Percentiles rank a stretch among this genome's conserved stretches.
Conservation (phyloP, 2,329 filamentous ascomycete genomes). For the Cyanodermella asteris region DNA sequence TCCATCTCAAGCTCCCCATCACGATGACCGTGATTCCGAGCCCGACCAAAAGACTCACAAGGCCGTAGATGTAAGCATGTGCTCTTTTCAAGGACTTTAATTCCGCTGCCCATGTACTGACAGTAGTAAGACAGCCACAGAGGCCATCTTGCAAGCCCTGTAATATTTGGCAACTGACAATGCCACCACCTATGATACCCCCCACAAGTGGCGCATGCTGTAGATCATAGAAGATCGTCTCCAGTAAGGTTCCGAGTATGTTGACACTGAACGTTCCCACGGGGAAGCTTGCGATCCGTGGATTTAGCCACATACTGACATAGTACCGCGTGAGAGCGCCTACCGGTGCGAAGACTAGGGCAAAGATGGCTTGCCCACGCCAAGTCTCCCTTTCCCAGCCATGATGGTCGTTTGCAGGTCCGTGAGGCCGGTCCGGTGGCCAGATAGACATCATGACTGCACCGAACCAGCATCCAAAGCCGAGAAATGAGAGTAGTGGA, state of each 20-base stretch:
- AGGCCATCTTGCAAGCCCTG: constrained; percentile 47
- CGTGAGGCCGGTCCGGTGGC: constrained; percentile 35
- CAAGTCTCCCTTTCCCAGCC: constrained; percentile 33
- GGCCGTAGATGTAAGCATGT: constrained; percentile 40
- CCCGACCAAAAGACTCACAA: constrained; percentile 24
- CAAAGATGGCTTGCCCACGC: constrained; percentile 55
- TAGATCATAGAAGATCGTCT: constrained; percentile 60
- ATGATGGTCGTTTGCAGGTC: constrained; percentile 10
- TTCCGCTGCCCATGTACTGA: constrained; percentile 46
- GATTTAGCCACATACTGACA: constrained; percentile 48
- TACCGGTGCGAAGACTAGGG: constrained; percentile 60
- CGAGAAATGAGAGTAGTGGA: constrained; percentile 39
- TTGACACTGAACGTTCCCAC: constrained; percentile 75
- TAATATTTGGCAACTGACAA: constrained; percentile 44
- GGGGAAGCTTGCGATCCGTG: constrained; percentile 44
- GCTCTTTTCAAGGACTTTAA: constrained; percentile 29
- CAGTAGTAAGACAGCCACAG: constrained; percentile 42
- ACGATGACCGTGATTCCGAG: constrained; percentile 29
- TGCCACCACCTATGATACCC: constrained; percentile 22
- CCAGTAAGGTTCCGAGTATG: constrained; percentile 48
- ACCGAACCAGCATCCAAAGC: constrained; percentile 55
- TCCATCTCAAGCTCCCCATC: constrained; percentile 36
- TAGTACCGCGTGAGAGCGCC: constrained; percentile 63
- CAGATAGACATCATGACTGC: constrained; percentile 50
- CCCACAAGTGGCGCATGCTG: constrained; percentile 38